Evolutionary conservation across 768 basidiomycete species (phyloP).

Genomic region (Tubosaeta sp.): DNA sequence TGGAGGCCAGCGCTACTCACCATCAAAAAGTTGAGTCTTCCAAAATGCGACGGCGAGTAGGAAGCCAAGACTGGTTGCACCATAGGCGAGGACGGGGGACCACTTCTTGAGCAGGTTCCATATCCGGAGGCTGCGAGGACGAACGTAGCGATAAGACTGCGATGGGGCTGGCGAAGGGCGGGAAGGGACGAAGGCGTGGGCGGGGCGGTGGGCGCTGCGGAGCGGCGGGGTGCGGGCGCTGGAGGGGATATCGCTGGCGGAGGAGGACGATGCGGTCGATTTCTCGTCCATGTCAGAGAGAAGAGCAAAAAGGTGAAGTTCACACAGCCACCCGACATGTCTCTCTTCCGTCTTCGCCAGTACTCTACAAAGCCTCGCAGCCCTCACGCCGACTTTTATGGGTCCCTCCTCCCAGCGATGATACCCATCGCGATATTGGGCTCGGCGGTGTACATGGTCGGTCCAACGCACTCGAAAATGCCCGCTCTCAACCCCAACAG

Average conservation of each 20-base stretch:
- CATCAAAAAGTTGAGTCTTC: conserved; percentile 75
- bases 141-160: conserved; percentile 33
- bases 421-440: conserved; percentile 74
- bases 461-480: conserved; percentile 16
- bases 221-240: conserved; percentile 8
- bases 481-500: conserved; percentile 35
- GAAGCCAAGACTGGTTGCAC: conserved; percentile 71
- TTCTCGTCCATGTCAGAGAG: conserved; percentile 24
- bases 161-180: conserved; percentile 16
- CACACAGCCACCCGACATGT: conserved; percentile 7
- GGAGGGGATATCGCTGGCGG: conserved; percentile 20
- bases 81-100: conserved; percentile 75
- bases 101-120: conserved; percentile 63
- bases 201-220: conserved; percentile 14
- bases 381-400: conserved; percentile 64
- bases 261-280: background rate
- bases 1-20: conserved; percentile 41
- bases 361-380: conserved; percentile 28
- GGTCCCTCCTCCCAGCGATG: conserved; percentile 69
- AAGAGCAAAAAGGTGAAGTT: background rate
- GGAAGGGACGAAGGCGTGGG: conserved; percentile 19
- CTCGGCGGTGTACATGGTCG: conserved; percentile 73
- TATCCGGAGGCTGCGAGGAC: conserved; percentile 51
- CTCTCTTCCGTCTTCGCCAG: conserved; percentile 1
- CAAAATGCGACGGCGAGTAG: conserved; percentile 80